Evolutionary conservation across 2,329 filamentous ascomycete species (phyloP).

Genomic region (Proliferodiscus dingleyae): DNA sequence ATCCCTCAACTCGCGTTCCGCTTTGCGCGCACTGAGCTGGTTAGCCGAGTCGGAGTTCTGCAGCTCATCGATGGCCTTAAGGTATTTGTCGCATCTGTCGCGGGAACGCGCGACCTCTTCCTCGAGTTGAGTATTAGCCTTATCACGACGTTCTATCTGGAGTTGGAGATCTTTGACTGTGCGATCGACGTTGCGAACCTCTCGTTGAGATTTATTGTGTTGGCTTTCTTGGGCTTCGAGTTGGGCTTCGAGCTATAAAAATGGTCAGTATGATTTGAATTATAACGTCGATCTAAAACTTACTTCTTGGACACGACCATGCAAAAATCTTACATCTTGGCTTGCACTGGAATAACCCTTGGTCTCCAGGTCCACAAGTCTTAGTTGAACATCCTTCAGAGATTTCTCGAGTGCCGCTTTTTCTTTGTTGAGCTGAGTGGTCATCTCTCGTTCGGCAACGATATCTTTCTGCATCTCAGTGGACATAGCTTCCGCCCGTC

Average conservation of each 20-base stretch:
- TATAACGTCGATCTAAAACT: conserved; percentile 32
- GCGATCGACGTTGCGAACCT: conserved; percentile 86
- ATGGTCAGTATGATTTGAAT: conserved; percentile 25
- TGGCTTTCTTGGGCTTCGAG: conserved; percentile 78
- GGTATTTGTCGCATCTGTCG: conserved; percentile 85
- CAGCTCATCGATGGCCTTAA: conserved; percentile 88
- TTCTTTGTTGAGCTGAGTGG: conserved; percentile 77
- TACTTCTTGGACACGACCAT: conserved; percentile 93
- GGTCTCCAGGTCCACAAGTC: conserved; percentile 88
- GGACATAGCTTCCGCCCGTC: conserved; percentile 80
- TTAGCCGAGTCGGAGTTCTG: conserved; percentile 79
- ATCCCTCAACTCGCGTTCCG: conserved; percentile 84
- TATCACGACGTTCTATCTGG: conserved; percentile 90
- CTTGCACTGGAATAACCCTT: conserved; percentile 94
- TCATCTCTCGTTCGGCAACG: conserved; percentile 75
- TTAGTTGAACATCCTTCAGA: conserved; percentile 84
- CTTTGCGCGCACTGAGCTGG: conserved; percentile 76
- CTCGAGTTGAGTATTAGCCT: conserved; percentile 71
- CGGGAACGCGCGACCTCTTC: conserved; percentile 82
- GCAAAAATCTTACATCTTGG: conserved; percentile 90
- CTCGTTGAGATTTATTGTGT: conserved; percentile 76
- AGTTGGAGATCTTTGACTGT: conserved; percentile 88
- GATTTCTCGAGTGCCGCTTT: conserved; percentile 87
- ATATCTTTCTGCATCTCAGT: conserved; percentile 93
- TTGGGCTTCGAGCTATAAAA: conserved; percentile 72